Base-by-base conservation (phyloP, 2,329 filamentous ascomycete species). In the Falciphora oryzae region DNA sequence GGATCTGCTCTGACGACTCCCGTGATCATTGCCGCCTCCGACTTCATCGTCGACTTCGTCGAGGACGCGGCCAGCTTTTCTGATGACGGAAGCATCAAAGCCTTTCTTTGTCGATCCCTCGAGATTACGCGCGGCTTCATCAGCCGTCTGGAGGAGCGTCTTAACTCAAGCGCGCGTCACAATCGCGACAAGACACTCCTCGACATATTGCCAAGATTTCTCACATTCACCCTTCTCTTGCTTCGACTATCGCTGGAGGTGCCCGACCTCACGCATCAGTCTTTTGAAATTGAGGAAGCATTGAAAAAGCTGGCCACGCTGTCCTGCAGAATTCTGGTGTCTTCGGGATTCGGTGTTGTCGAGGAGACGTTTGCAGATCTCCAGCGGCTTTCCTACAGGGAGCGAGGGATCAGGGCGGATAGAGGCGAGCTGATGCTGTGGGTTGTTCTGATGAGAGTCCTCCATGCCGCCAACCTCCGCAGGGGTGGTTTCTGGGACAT, bases 401-500 rank as follows among this genome's bases (percentile, higher is more conserved):
- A 85, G 66, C 77, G 76, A 60, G 86, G 85, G 0, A 79, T 89
- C 44, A 79, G 77, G 32, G 72, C 77, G 22, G 79, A 84, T 38
- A 72, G 77, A n/a, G 72, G 75, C 18, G 67, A 72, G 2, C 69
- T 82, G 11, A 80, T 85, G 65, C 81, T 82, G 13, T 90, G 87
- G 88, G 80, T 87, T 2, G 75, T 84, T 28, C 66, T 85, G 5
- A 85, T 88, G 70, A 81, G 83, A 61, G 74, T 82, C 0, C 71
- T 89, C 5, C 80, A 83, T 32, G 75, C 77, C 44, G 79, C 81
- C 16, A 74, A 73, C 10, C 82, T 87, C 57, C 80, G 81, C 2
- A 78, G 80, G 62, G 75, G 77, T 28, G 81, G 81, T 1, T 89
- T 90, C 68, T 89, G 87, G 87, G 85, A 88, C 64, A 68, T 88